Conservation (phyloP, 2,329 filamentous ascomycete species). For the Ophiocordyceps sinensis region DNA sequence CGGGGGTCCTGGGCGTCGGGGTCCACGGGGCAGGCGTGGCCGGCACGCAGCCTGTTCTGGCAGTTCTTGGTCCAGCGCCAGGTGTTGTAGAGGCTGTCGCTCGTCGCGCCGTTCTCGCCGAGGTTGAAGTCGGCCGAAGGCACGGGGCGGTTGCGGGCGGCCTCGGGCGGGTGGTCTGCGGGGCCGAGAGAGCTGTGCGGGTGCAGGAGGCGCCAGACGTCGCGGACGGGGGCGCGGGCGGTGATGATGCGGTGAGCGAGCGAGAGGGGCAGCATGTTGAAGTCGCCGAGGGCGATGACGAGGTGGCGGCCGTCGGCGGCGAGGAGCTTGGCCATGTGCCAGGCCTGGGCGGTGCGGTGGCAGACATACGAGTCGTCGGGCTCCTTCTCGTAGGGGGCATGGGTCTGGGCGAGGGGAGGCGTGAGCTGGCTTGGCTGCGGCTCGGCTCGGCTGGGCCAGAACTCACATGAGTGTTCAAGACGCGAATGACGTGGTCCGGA, state of each 20-base stretch:
- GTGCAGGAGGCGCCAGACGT: conserved; percentile 74
- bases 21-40: conserved; percentile 43
- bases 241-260: conserved; percentile 74
- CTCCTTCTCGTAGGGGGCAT: conserved; percentile 74
- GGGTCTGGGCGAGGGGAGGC: conserved; percentile 28
- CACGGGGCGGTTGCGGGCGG: conserved; percentile 47
- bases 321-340: conserved; percentile 87
- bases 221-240: conserved; percentile 59
- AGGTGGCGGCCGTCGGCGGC: conserved; percentile 69
- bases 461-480: conserved; percentile 79
- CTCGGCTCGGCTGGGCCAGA: background rate
- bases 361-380: conserved; percentile 75
- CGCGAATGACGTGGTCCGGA: conserved; percentile 57
- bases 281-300: conserved; percentile 79
- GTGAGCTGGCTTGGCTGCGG: background rate
- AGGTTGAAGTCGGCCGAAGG: conserved; percentile 72
- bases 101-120: conserved; percentile 69
- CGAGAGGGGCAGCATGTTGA: conserved; percentile 88
- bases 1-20: conserved; percentile 51
- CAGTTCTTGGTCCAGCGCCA: conserved; percentile 76
- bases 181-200: conserved; percentile 72
- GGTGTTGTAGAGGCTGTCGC: conserved; percentile 74
- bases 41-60: conserved; percentile 50
- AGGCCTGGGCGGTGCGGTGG: conserved; percentile 83
- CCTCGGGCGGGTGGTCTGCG: conserved; percentile 51